Base-by-base conservation (phyloP, 1,284 basidiomycete genomes). In the Porphyrellus sp. region DNA sequence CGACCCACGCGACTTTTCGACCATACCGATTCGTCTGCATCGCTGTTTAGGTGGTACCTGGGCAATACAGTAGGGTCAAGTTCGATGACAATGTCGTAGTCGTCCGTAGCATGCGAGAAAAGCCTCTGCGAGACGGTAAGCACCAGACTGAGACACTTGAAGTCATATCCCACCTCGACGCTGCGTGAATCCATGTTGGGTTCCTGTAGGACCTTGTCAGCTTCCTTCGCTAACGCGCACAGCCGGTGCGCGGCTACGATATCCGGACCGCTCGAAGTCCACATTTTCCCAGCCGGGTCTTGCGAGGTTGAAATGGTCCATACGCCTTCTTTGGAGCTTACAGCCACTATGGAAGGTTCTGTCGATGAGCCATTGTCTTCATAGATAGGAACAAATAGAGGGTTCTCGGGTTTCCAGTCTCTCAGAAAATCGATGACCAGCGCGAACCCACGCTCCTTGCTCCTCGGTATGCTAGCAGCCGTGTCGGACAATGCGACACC, bases 21-120 rank as follows among this genome's bases (percentile, higher is more conserved):
- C 70, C 83, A 77, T 0, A 76, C 58, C 3, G 63, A 62, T 2
- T 71, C 57, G 59, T 85, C 78, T 1, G 78, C 77, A 9, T 72
- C 61, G n/a, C 88, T 60, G 50, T 82, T 83, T 61, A 89, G 86
- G 58, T 76, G 69, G 63, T 93, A 90, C n/a, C 92, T 83, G 3
- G 92, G 82, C 3, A 93, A 71, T 1, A 80, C 71, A 13, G 73
- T 52, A 0, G 84, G 77, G 33, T 92, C 76, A 18, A 99, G 78
- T 52, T 89, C 80, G 31, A 99, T 76, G 21, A 97, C 61, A 60
- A 97, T 82, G 63, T 98, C 90, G 68, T 97, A 99, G 64, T 94
- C 88, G 9, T 81, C 74, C 0, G 82, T 80, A 0, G 94, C 89
- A 59, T 97, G 93, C 9, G 81, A 74, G 73, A 98, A 97, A 44